These are phyloP conservation scores for Coprinopsis marcescibilis DNA, from an alignment of 768 basidiomycete species.

Conservation along the genomic window DNA sequence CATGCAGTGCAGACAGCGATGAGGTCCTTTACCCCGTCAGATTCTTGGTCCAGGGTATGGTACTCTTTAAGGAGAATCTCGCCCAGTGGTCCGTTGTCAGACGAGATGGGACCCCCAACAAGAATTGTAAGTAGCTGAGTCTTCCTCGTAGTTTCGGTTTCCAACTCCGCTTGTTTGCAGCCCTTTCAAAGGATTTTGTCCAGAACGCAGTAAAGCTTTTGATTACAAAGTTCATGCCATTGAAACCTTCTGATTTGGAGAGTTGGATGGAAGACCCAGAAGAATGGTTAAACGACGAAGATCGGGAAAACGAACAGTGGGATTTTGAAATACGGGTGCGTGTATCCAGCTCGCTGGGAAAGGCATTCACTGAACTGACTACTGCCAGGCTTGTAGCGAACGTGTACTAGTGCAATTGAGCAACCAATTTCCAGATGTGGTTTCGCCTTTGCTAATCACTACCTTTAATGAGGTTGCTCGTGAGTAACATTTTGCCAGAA, in stretches of 20 bases:
- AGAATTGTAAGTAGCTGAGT: slow-evolving; percentile 39
- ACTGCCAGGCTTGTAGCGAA: slow-evolving; percentile 79
- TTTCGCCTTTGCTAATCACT: slow-evolving; percentile 57
- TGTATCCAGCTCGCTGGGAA: slow-evolving; percentile 1
- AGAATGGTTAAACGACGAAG: slow-evolving; percentile 90
- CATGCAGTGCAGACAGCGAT: slow-evolving; percentile 44
- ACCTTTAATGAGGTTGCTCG: slow-evolving; percentile 60
- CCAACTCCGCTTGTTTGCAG: too few relatives aligned
- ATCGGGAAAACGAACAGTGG: slow-evolving; percentile 88
- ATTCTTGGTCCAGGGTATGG: slow-evolving; percentile 80
- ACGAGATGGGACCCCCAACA: slow-evolving; percentile 54
- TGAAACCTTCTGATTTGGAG: slow-evolving; percentile 77
- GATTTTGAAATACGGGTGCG: slow-evolving; percentile 86
- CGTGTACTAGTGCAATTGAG: slow-evolving; percentile 81
- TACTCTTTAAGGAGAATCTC: slow-evolving; percentile 78
- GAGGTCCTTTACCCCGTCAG: slow-evolving; percentile 69
- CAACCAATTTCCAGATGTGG: slow-evolving; percentile 61
- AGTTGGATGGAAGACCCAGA: slow-evolving; percentile 87
- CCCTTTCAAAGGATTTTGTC: slow-evolving; percentile 63
- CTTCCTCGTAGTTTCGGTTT: slow-evolving; percentile 5
- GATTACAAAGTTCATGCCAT: slow-evolving; percentile 78
- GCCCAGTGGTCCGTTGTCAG: slow-evolving; percentile 68
- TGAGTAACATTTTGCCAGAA: slow-evolving; percentile 25
- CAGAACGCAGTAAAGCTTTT: slow-evolving; percentile 70
- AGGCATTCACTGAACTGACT: slow-evolving; percentile 1